Base-by-base conservation (phyloP, 768 basidiomycete genomes). In the Guyanaporus albipodus region DNA sequence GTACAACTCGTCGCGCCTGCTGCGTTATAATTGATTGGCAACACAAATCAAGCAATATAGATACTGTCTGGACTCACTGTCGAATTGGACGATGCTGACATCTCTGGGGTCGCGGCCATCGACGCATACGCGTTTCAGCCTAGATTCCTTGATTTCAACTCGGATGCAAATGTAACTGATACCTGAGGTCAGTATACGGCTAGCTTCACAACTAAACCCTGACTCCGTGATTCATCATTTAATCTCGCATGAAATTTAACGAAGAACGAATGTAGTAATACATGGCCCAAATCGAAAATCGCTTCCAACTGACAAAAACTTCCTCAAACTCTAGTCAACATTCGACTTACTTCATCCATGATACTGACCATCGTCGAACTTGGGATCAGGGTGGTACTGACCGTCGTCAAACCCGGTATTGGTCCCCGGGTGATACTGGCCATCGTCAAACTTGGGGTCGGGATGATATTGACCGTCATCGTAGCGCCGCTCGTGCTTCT, bases 231-330 rank as follows among this genome's bases (percentile, higher is more conserved):
- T n/a, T n/a, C n/a, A n/a, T n/a, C n/a, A n/a, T n/a, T n/a, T n/a
- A n/a, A 28, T 28, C 24, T 34, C 27, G n/a, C 24, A 24, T 33
- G 8, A 34, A 9, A 35, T 37, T n/a, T 10, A 46, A 42, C 10
- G 43, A 48, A 59, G 36, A 46, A 50, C 34, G 58, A 60, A 48
- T 40, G 45, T 42, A 12, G 23, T 39, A 32, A 23, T 46, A 41
- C 24, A 49, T 36, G 47, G 40, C 18, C 44, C 31, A 48, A 49
- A 45, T 11, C 18, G 41, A 45, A 41, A 44, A 29, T 38, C 27
- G 18, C 46, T 46, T 43, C 38, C 40, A 38, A 41, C 32, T n/a
- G 10, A 22, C 28, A 14, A 46, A 28, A 22, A 26, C 0, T 6
- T 10, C 35, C 33, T 27, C 14, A 14, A 36, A 22, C 11, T 18